Evolutionary conservation across 163 green algal species (phyloP), one percentile per base, ranked within the genome.

Genomic region (Prototheca wickerhamii): DNA sequence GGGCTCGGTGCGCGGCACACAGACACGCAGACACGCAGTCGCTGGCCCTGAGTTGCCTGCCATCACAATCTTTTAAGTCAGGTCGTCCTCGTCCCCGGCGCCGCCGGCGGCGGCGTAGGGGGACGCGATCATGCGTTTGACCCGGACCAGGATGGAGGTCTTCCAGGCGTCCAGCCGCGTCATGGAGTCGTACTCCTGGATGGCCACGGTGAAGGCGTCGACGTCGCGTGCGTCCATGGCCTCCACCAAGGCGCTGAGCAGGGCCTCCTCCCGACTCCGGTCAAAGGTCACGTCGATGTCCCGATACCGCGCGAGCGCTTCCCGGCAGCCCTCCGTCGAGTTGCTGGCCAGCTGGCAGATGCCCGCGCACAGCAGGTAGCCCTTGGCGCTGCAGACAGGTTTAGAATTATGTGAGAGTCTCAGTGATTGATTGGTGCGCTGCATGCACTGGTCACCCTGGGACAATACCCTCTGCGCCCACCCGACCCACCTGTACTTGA

Each of bases 151-250:
- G 54, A 97, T 80, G 29, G 77, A 83, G 2, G 90, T 96, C 79
- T 96, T 96, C 89, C 90, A 98, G 12, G 84, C 58, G 54, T 98
- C 89, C 66, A 95, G 76, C 26, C 86, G 75, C 3, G 82, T 94
- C 55, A 96, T 76, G 37, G 69, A 70, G 76, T 98, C 92, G 80
- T 84, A 98, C 67, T 98, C 88, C 4, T 82, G 77, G 1, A 98
- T 68, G 7, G 82, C 80, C 20, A 84, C 79, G 7, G 90, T 89
- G 67, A 98, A 98, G 23, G 65, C 69, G 15, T 94, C 74, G n/a
- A 69, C 66, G 65, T 96, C 89, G 5, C 83, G 86, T 21, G 62
- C 70, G 35, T 90, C 84, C 12, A 76, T 50, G 17, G 88, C 84
- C 15, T 83, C 74, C 23, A 64, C 65, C 33, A 91, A 59, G 35